Evolutionary conservation across 768 basidiomycete genomes (phyloP), one percentile per base, ranked within the genome.

Genomic region (Pleurotus salmoneostramineus): DNA sequence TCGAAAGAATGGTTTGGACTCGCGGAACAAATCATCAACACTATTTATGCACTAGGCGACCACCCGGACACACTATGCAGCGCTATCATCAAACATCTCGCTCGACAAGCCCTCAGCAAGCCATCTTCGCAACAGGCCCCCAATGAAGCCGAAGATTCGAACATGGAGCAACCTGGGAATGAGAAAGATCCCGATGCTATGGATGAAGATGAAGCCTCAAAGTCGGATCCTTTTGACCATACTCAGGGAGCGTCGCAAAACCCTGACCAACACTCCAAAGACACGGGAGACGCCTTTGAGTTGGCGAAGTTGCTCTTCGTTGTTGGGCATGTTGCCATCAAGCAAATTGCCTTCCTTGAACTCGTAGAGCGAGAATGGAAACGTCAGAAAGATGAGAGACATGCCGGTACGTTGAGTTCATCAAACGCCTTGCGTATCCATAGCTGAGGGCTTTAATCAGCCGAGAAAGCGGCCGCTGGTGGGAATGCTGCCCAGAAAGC

Each of bases 321-420:
- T 40, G 94, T 98, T 15, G 97, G 97, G 0, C 97, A 98, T 69
- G 91, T 96, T 32, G 94, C 96, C 8, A 93, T 98, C 73, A 98
- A 98, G 71, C 96, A 99, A 50, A 93, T 98, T 58, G 95, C 96
- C 12, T 97, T 92, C 66, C 82, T 99, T 15, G 97, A 99, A 69
- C 78, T 97, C 50, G 89, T 98, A 17, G 97, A 99, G 70, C 77
- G 95, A 36, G 96, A 99, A 67, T 91, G 93, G 85, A 99, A 99
- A 74, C 77, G 95, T 7, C 89, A 96, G 71, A 98, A 97, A 74
- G 95, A 97, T 60, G 92, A 91, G 67, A 88, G 84, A 61, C 85
- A 87, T 17, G 77, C 86, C 58, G 88, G 95, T 92, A 62, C 40
- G 84, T 70, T 4, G 42, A 32, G 50, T 43, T 15, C 56, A 47